Evolutionary conservation across 2,329 filamentous ascomycete species (phyloP), one percentile per base, ranked within the genome.

Genomic region (Ustilaginoidea virens): DNA sequence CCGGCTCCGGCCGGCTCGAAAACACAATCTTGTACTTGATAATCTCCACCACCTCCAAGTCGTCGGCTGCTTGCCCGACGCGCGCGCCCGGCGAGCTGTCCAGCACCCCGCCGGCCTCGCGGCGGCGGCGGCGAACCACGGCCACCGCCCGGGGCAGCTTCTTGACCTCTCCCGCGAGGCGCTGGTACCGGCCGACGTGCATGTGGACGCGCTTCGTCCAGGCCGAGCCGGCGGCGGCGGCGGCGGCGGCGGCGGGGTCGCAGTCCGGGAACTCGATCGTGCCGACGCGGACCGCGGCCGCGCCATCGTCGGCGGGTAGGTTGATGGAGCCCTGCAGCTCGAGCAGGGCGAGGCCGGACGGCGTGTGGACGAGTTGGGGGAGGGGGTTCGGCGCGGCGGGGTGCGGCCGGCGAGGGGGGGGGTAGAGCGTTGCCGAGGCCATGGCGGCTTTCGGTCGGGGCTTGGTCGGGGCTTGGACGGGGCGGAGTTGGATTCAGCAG

Each of bases 291-390:
- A 35, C 12, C 3, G 47, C 35, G 12, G 49, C 46, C 47, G 37
- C 16, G 49, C 39, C 29, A 56, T 41, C 37, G 15, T 53, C 44
- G 2, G 55, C 37, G 6, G 82, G 75, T 1, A 85, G 61, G 51
- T 92, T 87, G 55, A 98, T 76, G 10, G 73, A 82, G 36, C 86
- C 90, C 60, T 98, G 90, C 10, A 98, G 70, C 56, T 96, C 90
- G 33, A 98, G 63, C 25, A 98, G 64, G 12, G 87, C 87, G 23
- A 94, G 69, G 28, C 90, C 90, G 0, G 80, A 75, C 1, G 90
- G 90, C 1, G 87, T 94, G 42, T 86, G 80, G 11, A 96, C 69
- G 36, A 93, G 64, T n/a, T 67, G 52, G 2, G 90, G 90, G 4
- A 96, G 69, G 4, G 80, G 74, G 33, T 53, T 66, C 2, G 43